Percentiles rank a stretch among this genome's conserved stretches.
Evolutionary conservation across 306 rosid genomes (phyloP).

Genomic region (Castanea mollissima): DNA sequence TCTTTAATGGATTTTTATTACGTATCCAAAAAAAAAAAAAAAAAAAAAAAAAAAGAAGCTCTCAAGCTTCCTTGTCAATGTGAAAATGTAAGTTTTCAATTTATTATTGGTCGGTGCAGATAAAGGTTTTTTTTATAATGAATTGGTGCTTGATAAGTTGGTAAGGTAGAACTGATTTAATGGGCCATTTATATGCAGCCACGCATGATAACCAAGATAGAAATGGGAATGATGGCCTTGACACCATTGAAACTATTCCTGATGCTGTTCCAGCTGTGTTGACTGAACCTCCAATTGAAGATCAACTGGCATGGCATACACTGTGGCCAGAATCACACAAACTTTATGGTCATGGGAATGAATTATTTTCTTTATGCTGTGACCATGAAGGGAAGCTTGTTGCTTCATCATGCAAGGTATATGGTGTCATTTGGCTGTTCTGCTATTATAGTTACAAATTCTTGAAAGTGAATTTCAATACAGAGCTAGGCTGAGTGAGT

Average conservation of each 20-base stretch:
- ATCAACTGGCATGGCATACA: conserved; percentile 95
- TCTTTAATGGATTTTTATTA: too few relatives aligned
- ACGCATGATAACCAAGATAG: conserved; percentile 40
- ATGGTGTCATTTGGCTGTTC: conserved; percentile 15
- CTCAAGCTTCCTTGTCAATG: not conserved
- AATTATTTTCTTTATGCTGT: conserved; percentile 81
- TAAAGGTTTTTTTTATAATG: not conserved
- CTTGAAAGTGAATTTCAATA: not conserved
- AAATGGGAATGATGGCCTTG: conserved; percentile 58
- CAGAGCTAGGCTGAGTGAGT: not conserved
- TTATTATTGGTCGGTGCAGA: not conserved
- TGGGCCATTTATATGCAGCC: conserved; percentile 49
- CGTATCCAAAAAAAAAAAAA: too few relatives aligned
- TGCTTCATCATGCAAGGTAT: conserved; percentile 96
- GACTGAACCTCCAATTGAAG: conserved; percentile 93
- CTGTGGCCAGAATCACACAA: conserved; percentile 99
- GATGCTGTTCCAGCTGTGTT: conserved; percentile 82
- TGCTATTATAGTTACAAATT: conserved; percentile 2
- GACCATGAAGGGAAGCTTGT: conserved; percentile 83
- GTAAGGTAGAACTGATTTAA: conserved; percentile 10
- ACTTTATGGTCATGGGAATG: conserved; percentile 98
- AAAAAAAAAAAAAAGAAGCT: not conserved
- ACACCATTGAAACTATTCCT: conserved; percentile 84
- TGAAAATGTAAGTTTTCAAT: conserved; percentile 9
- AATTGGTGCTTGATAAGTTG: not conserved